A percentile compares a stretch with the other conserved stretches of the same genome.
Conservation (phyloP, 2,329 filamentous ascomycete species). For the Chrysosporium keratinophilum region DNA sequence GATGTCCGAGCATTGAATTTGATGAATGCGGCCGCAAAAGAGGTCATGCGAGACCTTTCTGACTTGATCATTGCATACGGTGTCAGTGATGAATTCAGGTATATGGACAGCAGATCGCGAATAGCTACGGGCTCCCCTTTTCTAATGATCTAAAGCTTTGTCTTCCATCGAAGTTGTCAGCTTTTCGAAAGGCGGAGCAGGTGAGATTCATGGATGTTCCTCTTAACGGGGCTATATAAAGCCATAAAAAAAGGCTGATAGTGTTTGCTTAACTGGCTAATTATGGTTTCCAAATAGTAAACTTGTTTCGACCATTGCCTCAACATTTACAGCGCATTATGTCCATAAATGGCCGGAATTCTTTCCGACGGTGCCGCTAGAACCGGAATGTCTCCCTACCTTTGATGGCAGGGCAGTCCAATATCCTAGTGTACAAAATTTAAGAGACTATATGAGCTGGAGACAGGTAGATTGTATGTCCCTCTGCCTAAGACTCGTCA, state of each 20-base stretch:
- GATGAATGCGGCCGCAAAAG: constrained; percentile 87
- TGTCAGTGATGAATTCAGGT: constrained; percentile 81
- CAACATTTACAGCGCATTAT: constrained; percentile 88
- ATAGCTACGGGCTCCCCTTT: background rate
- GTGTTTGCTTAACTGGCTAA: background rate
- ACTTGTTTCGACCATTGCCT: constrained; percentile 79
- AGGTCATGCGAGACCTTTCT: constrained; percentile 70
- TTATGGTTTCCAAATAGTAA: constrained; percentile 51
- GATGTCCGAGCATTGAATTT: constrained; percentile 76
- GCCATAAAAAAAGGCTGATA: background rate
- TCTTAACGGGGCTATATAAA: background rate
- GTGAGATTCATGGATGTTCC: constrained; percentile 37
- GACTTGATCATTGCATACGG: constrained; percentile 86
- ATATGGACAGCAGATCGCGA: background rate
- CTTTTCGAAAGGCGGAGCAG: constrained; percentile 79
- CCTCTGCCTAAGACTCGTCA: background rate
- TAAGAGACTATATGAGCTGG: constrained; percentile 95
- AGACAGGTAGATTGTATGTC: constrained; percentile 82
- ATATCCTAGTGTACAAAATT: constrained; percentile 71
- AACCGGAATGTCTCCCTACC: constrained; percentile 61
- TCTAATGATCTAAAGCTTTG: constrained; percentile 51
- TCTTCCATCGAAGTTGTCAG: constrained; percentile 70
- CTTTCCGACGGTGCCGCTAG: constrained; percentile 62
- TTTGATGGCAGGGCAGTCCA: constrained; percentile 88
- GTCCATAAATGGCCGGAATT: constrained; percentile 66